Percentiles rank a stretch among this genome's conserved stretches.
phyloP scores from a whole-genome alignment of 495 filamentous ascomycete genomes.

The Penicillium chermesinum region DNA sequence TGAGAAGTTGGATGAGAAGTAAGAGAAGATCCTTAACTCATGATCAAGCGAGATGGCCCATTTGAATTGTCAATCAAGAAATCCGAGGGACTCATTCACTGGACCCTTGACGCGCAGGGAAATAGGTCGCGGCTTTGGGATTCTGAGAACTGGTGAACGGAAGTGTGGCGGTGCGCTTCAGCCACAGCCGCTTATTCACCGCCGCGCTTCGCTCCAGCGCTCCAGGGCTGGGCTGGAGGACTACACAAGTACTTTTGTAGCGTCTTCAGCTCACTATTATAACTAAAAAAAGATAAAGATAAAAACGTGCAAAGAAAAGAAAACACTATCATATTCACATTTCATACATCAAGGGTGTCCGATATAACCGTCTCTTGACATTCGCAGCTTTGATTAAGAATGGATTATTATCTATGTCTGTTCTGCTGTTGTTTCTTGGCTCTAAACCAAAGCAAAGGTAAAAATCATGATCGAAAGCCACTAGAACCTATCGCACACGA shows the following conservation, averaged over 20 bases:
- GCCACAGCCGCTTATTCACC: neutral
- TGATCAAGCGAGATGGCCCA: slow-evolving; percentile 24
- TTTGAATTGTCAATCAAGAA: slow-evolving; percentile 1
- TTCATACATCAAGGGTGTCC: too few relatives aligned
- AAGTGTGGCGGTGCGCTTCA: slow-evolving; percentile 10
- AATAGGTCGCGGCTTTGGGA: slow-evolving; percentile 12
- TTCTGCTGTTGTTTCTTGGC: slow-evolving; percentile 2
- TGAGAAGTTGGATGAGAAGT: slow-evolving; percentile 9
- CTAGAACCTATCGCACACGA: slow-evolving; percentile 5
- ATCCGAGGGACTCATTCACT: neutral
- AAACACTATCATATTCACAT: too few relatives aligned
- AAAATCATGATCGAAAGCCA: slow-evolving; percentile 2
- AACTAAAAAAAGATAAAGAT: too few relatives aligned
- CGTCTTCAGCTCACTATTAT: too few relatives aligned
- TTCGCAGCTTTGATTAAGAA: too few relatives aligned
- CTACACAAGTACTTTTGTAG: too few relatives aligned
- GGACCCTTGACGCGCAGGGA: neutral
- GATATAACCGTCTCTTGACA: too few relatives aligned
- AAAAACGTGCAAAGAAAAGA: too few relatives aligned
- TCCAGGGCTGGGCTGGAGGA: too few relatives aligned
- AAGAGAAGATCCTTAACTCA: slow-evolving; percentile 29
- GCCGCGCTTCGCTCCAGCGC: neutral
- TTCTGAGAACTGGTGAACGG: slow-evolving; percentile 18
- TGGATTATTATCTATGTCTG: neutral
- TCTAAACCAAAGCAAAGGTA: neutral